Conservation (phyloP, 768 basidiomycete genomes). For the Leccinum olivaceopallidum region DNA sequence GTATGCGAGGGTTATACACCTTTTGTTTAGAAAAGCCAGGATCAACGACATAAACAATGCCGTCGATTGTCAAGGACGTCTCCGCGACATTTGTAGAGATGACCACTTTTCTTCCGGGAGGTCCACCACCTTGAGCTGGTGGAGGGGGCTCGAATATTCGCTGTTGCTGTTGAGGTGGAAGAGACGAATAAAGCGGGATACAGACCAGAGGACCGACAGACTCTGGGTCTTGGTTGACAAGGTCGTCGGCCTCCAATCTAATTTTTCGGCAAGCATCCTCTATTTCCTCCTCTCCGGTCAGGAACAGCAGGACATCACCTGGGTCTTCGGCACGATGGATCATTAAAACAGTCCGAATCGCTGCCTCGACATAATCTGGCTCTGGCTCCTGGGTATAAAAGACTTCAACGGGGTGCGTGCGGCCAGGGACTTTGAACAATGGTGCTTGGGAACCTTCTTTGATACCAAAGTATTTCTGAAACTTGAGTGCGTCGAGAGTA, state of each 20-base stretch:
- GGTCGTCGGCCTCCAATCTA: slow-evolving; percentile 84
- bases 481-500: slow-evolving; percentile 94
- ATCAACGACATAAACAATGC: slow-evolving; percentile 99
- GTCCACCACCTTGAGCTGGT: slow-evolving; percentile 44
- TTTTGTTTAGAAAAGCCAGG: slow-evolving; percentile 98
- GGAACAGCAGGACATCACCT: slow-evolving; percentile 91
- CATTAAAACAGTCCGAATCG: slow-evolving; percentile 94
- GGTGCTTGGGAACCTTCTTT: slow-evolving; percentile 52
- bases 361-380: slow-evolving; percentile 95
- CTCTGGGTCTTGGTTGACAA: slow-evolving; percentile 66
- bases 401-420: slow-evolving; percentile 94
- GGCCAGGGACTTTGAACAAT: slow-evolving; percentile 87
- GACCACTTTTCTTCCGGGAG: slow-evolving; percentile 91
- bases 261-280: slow-evolving; percentile 96
- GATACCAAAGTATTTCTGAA: slow-evolving; percentile 88
- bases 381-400: slow-evolving; percentile 93
- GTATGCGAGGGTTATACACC: slow-evolving; percentile 96
- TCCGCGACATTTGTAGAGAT: slow-evolving; percentile 98
- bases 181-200: slow-evolving; percentile 92
- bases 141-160: slow-evolving; percentile 91
- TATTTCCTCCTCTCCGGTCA: slow-evolving; percentile 98
- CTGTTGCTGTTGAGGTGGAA: slow-evolving; percentile 94
- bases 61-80: slow-evolving; percentile 96
- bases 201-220: slow-evolving; percentile 85
- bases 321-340: slow-evolving; percentile 95